These are phyloP conservation scores for Alternaria alternata DNA, from an alignment of 2,329 filamentous ascomycete species.

Conservation along the genomic window DNA sequence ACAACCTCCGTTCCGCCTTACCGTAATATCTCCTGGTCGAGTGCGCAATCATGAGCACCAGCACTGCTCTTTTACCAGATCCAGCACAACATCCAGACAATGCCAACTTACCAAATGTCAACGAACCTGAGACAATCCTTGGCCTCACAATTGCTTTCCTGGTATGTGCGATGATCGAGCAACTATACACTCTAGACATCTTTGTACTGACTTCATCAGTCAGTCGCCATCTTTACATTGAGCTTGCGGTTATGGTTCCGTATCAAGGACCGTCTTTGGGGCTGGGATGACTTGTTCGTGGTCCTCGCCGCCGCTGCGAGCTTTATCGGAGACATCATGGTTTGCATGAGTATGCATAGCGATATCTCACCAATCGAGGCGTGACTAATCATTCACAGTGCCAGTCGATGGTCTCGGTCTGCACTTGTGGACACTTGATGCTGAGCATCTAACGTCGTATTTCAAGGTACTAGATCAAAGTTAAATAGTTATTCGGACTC, in stretches of 20 bases:
- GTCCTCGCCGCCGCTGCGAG: slow-evolving; percentile 36
- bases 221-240: slow-evolving; percentile 36
- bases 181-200: not conserved
- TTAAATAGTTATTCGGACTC: too few relatives aligned
- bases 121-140: slow-evolving; percentile 40
- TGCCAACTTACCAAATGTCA: slow-evolving; percentile 38
- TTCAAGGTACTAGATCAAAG: slow-evolving; percentile 35
- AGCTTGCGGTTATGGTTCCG: slow-evolving; percentile 44
- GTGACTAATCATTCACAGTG: slow-evolving; percentile 33
- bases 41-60: slow-evolving; percentile 8
- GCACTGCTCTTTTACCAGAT: not conserved
- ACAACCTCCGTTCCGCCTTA: not conserved
- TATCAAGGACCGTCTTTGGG: slow-evolving; percentile 37
- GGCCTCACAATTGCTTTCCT: slow-evolving; percentile 40
- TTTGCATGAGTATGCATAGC: slow-evolving; percentile 41
- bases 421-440: slow-evolving; percentile 40
- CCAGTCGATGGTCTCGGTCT: slow-evolving; percentile 44
- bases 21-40: not conserved
- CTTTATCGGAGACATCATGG: slow-evolving; percentile 37
- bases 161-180: slow-evolving; percentile 27
- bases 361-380: not conserved
- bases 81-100: slow-evolving; percentile 36
- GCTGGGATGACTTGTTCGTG: slow-evolving; percentile 50
- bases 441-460: slow-evolving; percentile 26
- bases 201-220: slow-evolving; percentile 24